phyloP scores from a whole-genome alignment of 2,329 filamentous ascomycete genomes.

The Dothidotthia symphoricarpi region DNA sequence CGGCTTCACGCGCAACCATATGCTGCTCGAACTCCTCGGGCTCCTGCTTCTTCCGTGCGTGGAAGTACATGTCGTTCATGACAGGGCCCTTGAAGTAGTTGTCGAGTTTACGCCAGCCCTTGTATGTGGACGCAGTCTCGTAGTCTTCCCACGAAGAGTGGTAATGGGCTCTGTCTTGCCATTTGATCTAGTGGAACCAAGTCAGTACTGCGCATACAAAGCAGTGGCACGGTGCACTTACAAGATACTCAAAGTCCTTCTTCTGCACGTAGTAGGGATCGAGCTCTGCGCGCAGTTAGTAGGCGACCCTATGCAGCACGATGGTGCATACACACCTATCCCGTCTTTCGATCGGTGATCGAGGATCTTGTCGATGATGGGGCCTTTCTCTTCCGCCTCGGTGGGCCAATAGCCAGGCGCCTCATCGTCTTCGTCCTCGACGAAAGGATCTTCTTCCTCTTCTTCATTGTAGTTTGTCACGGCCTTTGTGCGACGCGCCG shows the following conservation, averaged over 20 bases:
- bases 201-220: slow-evolving; percentile 12
- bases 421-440: slow-evolving; percentile 59
- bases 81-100: slow-evolving; percentile 91
- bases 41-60: slow-evolving; percentile 56
- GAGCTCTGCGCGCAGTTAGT: slow-evolving; percentile 32
- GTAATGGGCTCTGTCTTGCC: slow-evolving; percentile 92
- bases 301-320: neutral
- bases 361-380: slow-evolving; percentile 87
- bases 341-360: slow-evolving; percentile 78
- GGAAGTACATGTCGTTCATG: slow-evolving; percentile 72
- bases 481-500: slow-evolving; percentile 78
- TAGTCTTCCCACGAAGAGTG: slow-evolving; percentile 94
- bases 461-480: slow-evolving; percentile 68
- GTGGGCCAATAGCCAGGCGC: slow-evolving; percentile 70
- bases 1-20: slow-evolving; percentile 89
- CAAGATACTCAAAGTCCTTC: slow-evolving; percentile 80
- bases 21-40: slow-evolving; percentile 88
- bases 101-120: slow-evolving; percentile 83
- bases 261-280: slow-evolving; percentile 46
- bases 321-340: slow-evolving; percentile 29
- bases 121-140: slow-evolving; percentile 70
- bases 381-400: slow-evolving; percentile 71
- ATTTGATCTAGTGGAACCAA: slow-evolving; percentile 69
- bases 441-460: slow-evolving; percentile 57
- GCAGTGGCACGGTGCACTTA: slow-evolving; percentile 36